Evolutionary conservation across 768 basidiomycete species (phyloP), one percentile per base, ranked within the genome.

Genomic region (Panus rudis): DNA sequence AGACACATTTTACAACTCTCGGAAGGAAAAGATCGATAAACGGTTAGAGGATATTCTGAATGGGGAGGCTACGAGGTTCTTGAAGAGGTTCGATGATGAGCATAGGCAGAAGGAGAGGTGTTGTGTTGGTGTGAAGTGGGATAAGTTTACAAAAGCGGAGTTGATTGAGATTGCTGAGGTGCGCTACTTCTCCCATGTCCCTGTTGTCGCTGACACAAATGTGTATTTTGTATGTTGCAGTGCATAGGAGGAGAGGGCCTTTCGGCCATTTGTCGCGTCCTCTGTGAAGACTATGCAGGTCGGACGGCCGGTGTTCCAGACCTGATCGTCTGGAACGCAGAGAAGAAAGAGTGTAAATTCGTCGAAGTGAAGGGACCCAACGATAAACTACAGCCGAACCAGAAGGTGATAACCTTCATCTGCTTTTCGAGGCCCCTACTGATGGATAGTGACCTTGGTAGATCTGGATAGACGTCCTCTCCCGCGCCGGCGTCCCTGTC

Each of bases 291-390:
- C 56, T 97, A 96, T 58, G 69, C 70, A 1, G 82, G 81, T 25
- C 73, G 92, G 19, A 70, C 73, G 25, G 83, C 86, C 20, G 94
- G 96, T 0, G 86, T 89, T 0, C 96, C 94, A 2, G 94, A 99
- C 67, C 71, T 98, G 6, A 78, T 94, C 47, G 63, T 97, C 2
- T 98, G 94, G 94, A 77, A 92, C 43, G 55, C 63, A 4, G 63
- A 71, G 39, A 63, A 70, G 41, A 59, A 66, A 20, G 56, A 67
- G 17, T 84, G 80, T 59, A 83, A 83, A 54, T 97, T 97, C 57
- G 84, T 92, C 17, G 96, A 99, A 55, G 92, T 99, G 47, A 99
- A 99, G 61, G 91, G 94, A 1, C 93, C 94, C 0, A 87, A 88
- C 4, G 96, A 99, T 64, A 67, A 55, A 23, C 71, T 92, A 2